phyloP scores from a whole-genome alignment of 2,329 filamentous ascomycete genomes.

The Allantophomopsis cytisporea region DNA sequence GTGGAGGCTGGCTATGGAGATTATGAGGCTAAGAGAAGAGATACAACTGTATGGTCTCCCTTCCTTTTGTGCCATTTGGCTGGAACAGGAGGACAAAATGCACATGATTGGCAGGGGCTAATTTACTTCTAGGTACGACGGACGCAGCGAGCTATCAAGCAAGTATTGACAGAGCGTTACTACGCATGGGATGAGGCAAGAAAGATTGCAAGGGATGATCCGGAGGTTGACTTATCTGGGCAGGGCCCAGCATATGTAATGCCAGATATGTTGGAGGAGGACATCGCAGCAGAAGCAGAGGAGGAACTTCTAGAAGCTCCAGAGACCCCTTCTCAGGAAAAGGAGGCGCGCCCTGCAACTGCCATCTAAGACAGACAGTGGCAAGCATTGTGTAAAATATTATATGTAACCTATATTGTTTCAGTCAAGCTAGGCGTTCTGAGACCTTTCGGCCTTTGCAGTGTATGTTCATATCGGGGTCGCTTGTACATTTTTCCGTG shows the following conservation, averaged over 20 bases:
- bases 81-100: too few relatives aligned
- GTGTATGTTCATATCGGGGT: too few relatives aligned
- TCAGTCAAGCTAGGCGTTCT: too few relatives aligned
- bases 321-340: too few relatives aligned
- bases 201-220: constrained; percentile 49
- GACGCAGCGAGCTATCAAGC: constrained; percentile 75
- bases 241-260: constrained; percentile 12
- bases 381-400: too few relatives aligned
- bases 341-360: too few relatives aligned
- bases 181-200: constrained; percentile 77
- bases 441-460: too few relatives aligned
- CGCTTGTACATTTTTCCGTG: too few relatives aligned
- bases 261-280: constrained; percentile 11
- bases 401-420: too few relatives aligned
- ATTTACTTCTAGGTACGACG: constrained; percentile 43
- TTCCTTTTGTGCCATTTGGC: not conserved
- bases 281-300: constrained; percentile 4
- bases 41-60: constrained; percentile 40
- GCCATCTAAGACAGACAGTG: too few relatives aligned
- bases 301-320: constrained; percentile 14
- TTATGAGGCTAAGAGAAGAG: constrained; percentile 48
- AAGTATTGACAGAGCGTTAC: constrained; percentile 74
- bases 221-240: constrained; percentile 40
- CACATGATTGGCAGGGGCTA: constrained; percentile 2
- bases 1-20: constrained; percentile 62